phyloP scores from a whole-genome alignment of 1,284 basidiomycete species.

The Phellopilus nigrolimitatus region DNA sequence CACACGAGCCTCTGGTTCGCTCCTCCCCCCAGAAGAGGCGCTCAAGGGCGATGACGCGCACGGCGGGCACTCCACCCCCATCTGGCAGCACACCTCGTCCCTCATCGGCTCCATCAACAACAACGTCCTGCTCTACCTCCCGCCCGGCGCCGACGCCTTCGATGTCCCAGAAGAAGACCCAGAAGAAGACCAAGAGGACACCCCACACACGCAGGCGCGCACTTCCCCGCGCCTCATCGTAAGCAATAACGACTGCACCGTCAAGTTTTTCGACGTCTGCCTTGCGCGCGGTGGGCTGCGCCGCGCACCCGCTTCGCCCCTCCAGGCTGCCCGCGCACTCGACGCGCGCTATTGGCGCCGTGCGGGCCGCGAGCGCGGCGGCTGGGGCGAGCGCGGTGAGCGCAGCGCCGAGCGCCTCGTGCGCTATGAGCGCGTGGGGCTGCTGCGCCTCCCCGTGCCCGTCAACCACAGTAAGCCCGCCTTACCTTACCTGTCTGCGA shows the following conservation, averaged over 20 bases:
- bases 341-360: conserved; percentile 32
- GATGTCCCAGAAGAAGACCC: no score
- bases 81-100: conserved; percentile 55
- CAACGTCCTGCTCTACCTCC: conserved; percentile 66
- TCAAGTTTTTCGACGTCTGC: conserved; percentile 68
- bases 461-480: conserved; percentile 57
- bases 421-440: conserved; percentile 41
- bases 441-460: conserved; percentile 60
- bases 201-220: no score
- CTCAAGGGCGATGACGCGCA: conserved; percentile 1
- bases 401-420: conserved; percentile 28
- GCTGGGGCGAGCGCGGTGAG: conserved; percentile 8
- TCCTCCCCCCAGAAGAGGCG: not conserved
- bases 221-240: conserved; percentile 68
- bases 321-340: not conserved
- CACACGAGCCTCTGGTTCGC: not conserved
- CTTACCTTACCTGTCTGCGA: conserved; percentile 22
- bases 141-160: conserved; percentile 19
- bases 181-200: no score
- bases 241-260: conserved; percentile 77
- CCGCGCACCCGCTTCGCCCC: not conserved
- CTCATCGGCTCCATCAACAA: conserved; percentile 78
- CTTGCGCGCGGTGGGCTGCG: conserved; percentile 11
- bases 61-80: conserved; percentile 3
- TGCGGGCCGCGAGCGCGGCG: not conserved